phyloP scores from a whole-genome alignment of 2,329 filamentous ascomycete species.

The Eutypella sp. region DNA sequence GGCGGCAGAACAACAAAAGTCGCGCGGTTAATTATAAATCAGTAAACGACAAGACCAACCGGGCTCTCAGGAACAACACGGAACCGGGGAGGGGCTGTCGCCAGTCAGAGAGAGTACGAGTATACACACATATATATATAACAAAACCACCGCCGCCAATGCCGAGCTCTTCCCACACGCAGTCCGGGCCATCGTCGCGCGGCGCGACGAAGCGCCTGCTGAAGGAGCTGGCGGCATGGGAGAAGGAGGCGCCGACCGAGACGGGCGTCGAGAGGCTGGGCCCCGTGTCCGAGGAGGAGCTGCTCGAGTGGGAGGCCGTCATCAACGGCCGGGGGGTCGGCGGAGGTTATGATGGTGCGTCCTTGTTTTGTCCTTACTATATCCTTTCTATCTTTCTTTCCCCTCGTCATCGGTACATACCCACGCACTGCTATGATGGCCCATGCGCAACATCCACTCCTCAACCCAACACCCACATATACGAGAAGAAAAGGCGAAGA shows the following conservation, averaged over 20 bases:
- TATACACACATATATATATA: too few species aligned
- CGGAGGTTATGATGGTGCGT: conserved; percentile 51
- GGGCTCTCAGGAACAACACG: too few species aligned
- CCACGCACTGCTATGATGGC: background rate
- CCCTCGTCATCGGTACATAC: background rate
- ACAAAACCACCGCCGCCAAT: background rate
- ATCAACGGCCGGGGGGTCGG: conserved; percentile 54
- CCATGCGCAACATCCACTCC: background rate
- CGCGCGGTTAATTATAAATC: too few species aligned
- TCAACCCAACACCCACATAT: background rate
- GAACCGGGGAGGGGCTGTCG: too few species aligned
- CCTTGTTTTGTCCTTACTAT: background rate
- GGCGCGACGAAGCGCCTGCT: conserved; percentile 52
- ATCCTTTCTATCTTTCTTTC: background rate
- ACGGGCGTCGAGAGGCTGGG: conserved; percentile 55
- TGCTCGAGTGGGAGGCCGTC: conserved; percentile 56
- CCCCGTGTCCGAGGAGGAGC: conserved; percentile 47
- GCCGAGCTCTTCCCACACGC: too few species aligned
- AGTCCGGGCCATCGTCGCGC: conserved; percentile 32
- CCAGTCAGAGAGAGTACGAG: too few species aligned
- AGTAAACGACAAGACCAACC: too few species aligned
- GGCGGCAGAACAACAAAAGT: too few species aligned
- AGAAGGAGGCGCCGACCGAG: conserved; percentile 43
- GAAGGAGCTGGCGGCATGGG: conserved; percentile 52
- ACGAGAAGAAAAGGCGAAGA: background rate